Base-by-base conservation (phyloP, 441 rosid genomes). In the Raphanus hybrid region DNA sequence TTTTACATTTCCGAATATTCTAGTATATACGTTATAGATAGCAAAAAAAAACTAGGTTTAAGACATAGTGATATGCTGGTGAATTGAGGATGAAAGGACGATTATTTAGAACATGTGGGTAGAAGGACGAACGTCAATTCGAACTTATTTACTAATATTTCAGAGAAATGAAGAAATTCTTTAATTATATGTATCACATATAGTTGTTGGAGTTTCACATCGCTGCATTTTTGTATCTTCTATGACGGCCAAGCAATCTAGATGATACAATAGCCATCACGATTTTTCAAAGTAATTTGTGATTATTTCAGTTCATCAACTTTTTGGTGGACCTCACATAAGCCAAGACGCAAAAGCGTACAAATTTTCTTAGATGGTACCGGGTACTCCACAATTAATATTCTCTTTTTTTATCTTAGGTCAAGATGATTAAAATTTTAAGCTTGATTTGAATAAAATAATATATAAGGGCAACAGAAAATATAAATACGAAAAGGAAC, bases 161-260 rank as follows among this genome's bases (percentile, higher is more conserved):
- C 4, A n/a, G 58, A 69, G 58, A 62, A 69, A 63, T 45, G 12
- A 68, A 10, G 54, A 60, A 68, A 45, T 8, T 16, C 65, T 18
- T 59, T 9, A 34, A 75, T 18, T 59, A 45, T 3, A 63, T 59
- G 48, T 20, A 23, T 4, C 14, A 23, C 10, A 58, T 4, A 54
- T 63, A 54, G 80, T 64, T 54, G 80, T 70, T 70, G 59, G 59
- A 70, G 66, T 76, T 70, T 69, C 70, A 76, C 80, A 41, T 76
- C 64, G 8, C 32, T 76, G 48, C 64, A 43, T 61, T 59, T 18
- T 67, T 20, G 37, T 34, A 2, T 68, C 1, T 68, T 45, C 26
- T 57, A 58, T 34, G 78, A 67, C 62, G 73, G 73, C 52, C 59
- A 67, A 59, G 67, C 29, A 60, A 71, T 41, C 58, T 26, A 70